Evolutionary conservation across 805 yeast genomes (phyloP).

Genomic region (Maudiozyma turicensis): DNA sequence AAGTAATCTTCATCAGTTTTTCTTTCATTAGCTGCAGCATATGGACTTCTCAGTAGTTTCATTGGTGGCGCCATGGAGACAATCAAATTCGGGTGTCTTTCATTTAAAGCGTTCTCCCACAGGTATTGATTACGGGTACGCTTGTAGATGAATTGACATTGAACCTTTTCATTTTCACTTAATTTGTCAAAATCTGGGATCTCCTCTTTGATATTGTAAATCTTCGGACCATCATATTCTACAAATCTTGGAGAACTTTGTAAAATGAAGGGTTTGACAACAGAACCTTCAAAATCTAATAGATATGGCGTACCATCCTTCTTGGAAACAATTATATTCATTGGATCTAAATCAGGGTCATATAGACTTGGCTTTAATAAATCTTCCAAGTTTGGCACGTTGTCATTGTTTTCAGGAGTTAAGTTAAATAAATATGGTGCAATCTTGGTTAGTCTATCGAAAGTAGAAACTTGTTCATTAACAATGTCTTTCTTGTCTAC

Average conservation of each 20-base stretch:
- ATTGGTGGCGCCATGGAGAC: conserved; percentile 78
- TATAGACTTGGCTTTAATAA: conserved; percentile 63
- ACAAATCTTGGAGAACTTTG: conserved; percentile 76
- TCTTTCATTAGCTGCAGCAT: conserved; percentile 48
- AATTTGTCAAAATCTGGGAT: conserved; percentile 59
- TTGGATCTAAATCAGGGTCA: conserved; percentile 83
- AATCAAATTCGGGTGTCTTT: conserved; percentile 53
- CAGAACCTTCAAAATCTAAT: conserved; percentile 74
- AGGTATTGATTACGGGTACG: conserved; percentile 85
- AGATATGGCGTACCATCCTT: conserved; percentile 37
- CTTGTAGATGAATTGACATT: conserved; percentile 76
- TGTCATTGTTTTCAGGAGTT: conserved; percentile 34
- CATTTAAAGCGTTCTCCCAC: conserved; percentile 74
- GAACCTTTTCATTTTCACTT: conserved; percentile 64
- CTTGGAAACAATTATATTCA: conserved; percentile 59
- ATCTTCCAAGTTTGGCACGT: conserved; percentile 53
- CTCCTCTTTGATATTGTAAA: conserved; percentile 66
- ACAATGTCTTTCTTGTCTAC: conserved; percentile 33
- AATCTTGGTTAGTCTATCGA: conserved; percentile 46
- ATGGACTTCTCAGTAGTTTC: conserved; percentile 60
- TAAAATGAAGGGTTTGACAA: conserved; percentile 73
- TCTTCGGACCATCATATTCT: conserved; percentile 79
- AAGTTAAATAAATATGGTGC: conserved; percentile 48
- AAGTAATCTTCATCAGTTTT: conserved; percentile 50
- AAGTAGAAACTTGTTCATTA: conserved; percentile 47